Conservation (phyloP, 495 filamentous ascomycete genomes). For the Hypoxylon lienhwacheense region DNA sequence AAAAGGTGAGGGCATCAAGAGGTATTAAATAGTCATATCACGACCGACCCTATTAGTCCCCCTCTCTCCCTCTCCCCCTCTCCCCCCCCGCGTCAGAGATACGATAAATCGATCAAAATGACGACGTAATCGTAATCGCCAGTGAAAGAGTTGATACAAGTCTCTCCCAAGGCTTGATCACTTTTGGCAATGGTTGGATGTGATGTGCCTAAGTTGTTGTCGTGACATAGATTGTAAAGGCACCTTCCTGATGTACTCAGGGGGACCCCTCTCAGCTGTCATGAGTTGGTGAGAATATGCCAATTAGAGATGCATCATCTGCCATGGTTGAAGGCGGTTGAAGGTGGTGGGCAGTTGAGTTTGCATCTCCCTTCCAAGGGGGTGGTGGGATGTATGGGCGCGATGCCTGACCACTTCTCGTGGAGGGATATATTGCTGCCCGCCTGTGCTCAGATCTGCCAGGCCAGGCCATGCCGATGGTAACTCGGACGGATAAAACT, state of each 20-base stretch:
- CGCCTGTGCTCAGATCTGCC: constrained; percentile 3
- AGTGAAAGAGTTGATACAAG: background rate
- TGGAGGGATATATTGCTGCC: constrained; percentile 3
- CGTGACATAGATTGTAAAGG: constrained; percentile 23
- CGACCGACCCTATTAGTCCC: too few species aligned
- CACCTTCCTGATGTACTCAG: constrained; percentile 31
- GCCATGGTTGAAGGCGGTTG: too few species aligned
- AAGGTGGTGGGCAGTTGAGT: constrained; percentile 15
- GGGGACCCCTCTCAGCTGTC: constrained; percentile 21
- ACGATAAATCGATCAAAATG: constrained; percentile 3
- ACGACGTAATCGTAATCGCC: constrained; percentile 1
- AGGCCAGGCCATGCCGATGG: constrained; percentile 1
- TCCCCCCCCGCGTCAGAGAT: background rate
- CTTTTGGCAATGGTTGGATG: constrained; percentile 4
- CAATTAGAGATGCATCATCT: constrained; percentile 15
- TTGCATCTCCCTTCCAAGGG: constrained; percentile 6
- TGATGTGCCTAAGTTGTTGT: constrained; percentile 15
- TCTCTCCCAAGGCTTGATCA: constrained; percentile 11
- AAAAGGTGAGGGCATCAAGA: constrained; percentile 8
- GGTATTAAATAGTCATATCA: constrained; percentile 21
- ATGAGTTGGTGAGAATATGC: constrained; percentile 5
- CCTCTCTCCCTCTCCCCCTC: too few species aligned
- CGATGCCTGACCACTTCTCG: background rate
- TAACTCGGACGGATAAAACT: constrained; percentile 12
- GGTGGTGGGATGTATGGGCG: background rate